Conservation (phyloP, 331 rosid species). For the Saraca asoca region DNA sequence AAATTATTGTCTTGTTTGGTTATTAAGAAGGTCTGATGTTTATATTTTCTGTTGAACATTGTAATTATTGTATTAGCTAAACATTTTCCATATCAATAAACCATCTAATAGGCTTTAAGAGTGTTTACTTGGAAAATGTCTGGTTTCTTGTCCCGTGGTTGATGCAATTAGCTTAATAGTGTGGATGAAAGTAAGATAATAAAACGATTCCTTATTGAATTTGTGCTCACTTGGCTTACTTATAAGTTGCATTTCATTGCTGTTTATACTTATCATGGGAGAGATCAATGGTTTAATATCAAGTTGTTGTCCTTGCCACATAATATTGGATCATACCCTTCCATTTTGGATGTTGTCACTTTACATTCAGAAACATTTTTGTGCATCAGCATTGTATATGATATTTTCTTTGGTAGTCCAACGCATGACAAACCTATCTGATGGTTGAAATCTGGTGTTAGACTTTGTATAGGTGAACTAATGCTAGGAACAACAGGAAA, state of each 20-base stretch:
- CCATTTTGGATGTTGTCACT: conserved; percentile 9
- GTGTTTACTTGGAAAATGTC: conserved; percentile 10
- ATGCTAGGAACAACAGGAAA: conserved; percentile 20
- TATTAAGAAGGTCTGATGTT: conserved; percentile 3
- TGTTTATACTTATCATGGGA: conserved; percentile 28
- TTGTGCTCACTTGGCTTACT: conserved; percentile 15
- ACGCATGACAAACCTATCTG: conserved; percentile 29
- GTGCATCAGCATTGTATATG: conserved; percentile 9
- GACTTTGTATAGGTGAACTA: conserved; percentile 11
- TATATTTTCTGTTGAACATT: conserved; percentile 4
- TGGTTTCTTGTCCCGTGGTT: conserved; percentile 26
- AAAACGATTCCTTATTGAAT: conserved; percentile 10
- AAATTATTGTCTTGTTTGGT: too few species aligned
- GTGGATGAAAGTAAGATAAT: conserved; percentile 1
- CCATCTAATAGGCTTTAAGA: conserved; percentile 16
- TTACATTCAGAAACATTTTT: conserved; percentile 15
- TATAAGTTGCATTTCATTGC: neutral
- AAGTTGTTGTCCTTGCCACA: conserved; percentile 21
- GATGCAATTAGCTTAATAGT: conserved; percentile 15
- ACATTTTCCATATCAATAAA: neutral
- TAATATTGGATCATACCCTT: conserved; percentile 2
- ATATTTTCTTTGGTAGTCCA: conserved; percentile 29
- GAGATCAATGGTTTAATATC: neutral
- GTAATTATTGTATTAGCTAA: too few species aligned
- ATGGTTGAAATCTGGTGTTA: conserved; percentile 28